Base-by-base conservation (phyloP, 495 filamentous ascomycete species). In the Xylaria acuta region DNA sequence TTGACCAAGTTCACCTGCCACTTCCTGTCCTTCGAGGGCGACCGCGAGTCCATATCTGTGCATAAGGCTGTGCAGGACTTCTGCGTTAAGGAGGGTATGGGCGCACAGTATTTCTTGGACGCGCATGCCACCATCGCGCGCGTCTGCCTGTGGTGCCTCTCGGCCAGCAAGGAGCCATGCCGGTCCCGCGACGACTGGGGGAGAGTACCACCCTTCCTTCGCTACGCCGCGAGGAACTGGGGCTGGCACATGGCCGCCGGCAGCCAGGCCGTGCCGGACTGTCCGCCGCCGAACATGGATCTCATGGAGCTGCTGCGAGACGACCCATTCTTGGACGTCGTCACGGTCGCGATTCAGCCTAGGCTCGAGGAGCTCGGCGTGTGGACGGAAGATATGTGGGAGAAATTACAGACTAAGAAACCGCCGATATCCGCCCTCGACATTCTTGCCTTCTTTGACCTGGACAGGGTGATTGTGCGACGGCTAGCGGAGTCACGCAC, bases 121-220 rank as follows among this genome's bases (percentile, higher is more conserved):
- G 25, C 53, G 7, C 53, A 56, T 8, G 11, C 25, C 53, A 18
- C 7, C 27, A 56, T 56, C 12, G 22, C 27, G 30, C 53, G 53
- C 5, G 53, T 56, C 53, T 56, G 53, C 27, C 20, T 56, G 53
- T 56, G 53, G 53, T 56, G 53, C 20, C 53, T 56, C 25, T 56
- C 53, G 3, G 53, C 32, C 27, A 56, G 14, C 53, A 56, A 56
- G 27, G 53, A 56, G 53, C 8, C 53, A 8, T 56, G 53, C 14
- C 22, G 53, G 30, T 56, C 53, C 30, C 53, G 53, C 5, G 53
- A 56, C 11, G 53, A 56, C 8, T 56, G 53, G 53, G 53, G 32
- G 53, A 12, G 12, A 16, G 25, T 56, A 25, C 27, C 22, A 16
- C 53, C 53, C 11, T 56, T 56, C 53, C 25, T 56, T 27, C 27